phyloP scores from a whole-genome alignment of 2,329 filamentous ascomycete genomes.

The Xylariaceae sp. region DNA sequence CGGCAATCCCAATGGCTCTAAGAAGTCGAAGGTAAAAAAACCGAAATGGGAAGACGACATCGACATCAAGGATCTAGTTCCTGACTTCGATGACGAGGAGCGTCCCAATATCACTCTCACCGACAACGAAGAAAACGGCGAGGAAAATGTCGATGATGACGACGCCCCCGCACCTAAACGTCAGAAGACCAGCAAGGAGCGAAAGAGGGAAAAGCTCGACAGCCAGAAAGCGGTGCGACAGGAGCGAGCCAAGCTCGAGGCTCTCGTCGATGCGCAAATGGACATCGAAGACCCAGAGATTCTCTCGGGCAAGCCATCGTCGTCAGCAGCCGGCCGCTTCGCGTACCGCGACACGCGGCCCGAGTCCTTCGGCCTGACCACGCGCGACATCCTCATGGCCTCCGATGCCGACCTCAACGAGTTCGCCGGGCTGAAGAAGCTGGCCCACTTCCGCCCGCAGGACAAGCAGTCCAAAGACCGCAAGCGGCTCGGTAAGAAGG shows the following conservation, averaged over 20 bases:
- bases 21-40: conserved; percentile 73
- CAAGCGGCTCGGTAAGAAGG: conserved; percentile 91
- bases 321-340: conserved; percentile 57
- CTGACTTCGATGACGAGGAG: conserved; percentile 76
- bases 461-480: conserved; percentile 89
- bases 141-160: conserved; percentile 43
- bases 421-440: conserved; percentile 92
- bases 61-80: conserved; percentile 89
- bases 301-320: conserved; percentile 42
- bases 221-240: conserved; percentile 74
- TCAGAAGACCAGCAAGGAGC: conserved; percentile 62
- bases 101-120: conserved; percentile 59
- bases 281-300: conserved; percentile 70
- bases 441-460: conserved; percentile 83
- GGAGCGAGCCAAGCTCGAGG: conserved; percentile 82
- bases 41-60: conserved; percentile 97
- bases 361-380: conserved; percentile 83
- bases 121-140: conserved; percentile 52
- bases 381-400: conserved; percentile 86
- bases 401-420: conserved; percentile 85
- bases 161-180: conserved; percentile 54
- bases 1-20: conserved; percentile 54
- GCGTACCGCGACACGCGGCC: conserved; percentile 95
- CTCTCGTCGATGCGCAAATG: conserved; percentile 80
- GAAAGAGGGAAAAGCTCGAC: conserved; percentile 60